Evolutionary conservation across 805 yeast genomes (phyloP), one percentile per base, ranked within the genome.

Genomic region (Ascoidea asiatica): DNA sequence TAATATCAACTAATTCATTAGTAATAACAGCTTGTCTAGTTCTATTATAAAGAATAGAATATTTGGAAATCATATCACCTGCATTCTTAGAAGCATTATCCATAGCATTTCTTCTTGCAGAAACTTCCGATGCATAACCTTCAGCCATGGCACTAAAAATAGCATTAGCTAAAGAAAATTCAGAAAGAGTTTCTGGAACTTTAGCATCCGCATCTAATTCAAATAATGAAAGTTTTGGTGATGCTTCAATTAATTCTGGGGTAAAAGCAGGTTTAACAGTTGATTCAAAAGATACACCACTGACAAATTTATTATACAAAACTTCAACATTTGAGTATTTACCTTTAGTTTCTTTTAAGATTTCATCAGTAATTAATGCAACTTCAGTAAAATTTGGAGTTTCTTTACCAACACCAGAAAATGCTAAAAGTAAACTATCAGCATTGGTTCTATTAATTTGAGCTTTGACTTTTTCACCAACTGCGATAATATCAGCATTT

Each of bases 51-150:
- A 92, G 80, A 67, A 92, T 92, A 56, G 97, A 83, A 83, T 85
- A 90, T 64, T 77, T 82, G 72, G 77, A 79, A 65, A 92, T 92
- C 97, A 92, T 92, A 60, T 92, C 98, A 72, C 95, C 95, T 52
- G 98, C 98, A 65, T 90, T 90, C 92, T 92, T 90, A 56, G 97
- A 88, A 52, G 98, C 98, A 63, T 92, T 92, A 72, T 90, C 98
- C 98, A 90, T 90, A 56, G 98, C 97, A 65, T 87, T 90, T 80
- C 98, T 89, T 81, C 98, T 89, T 49, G 98, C 96, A 53, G 94
- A 82, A 55, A 89, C 77, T 75, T 90, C 98, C 48, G 97, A 85
- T 50, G 97, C 97, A 69, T 90, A 89, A 68, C 97, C 97, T 65
- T 92, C 96, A 53, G 97, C 90, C 75, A 89, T 76, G 50, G 95